These are phyloP conservation scores for Russula abietina DNA, from an alignment of 768 basidiomycete species.

Conservation along the genomic window DNA sequence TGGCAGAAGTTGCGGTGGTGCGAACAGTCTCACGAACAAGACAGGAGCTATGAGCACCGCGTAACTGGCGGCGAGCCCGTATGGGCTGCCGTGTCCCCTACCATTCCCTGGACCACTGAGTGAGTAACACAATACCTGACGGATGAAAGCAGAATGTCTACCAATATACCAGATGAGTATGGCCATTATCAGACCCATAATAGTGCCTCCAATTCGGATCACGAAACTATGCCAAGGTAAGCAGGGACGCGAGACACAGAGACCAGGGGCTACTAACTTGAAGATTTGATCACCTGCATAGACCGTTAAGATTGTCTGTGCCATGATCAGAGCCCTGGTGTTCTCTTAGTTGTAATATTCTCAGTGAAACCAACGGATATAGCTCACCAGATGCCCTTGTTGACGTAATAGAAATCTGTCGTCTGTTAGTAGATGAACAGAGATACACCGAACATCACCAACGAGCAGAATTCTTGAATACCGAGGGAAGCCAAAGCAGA, in stretches of 20 bases:
- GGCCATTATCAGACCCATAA: slow-evolving; percentile 42
- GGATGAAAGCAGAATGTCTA: slow-evolving; percentile 6
- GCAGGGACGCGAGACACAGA: background rate
- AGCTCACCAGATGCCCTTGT: slow-evolving; percentile 44
- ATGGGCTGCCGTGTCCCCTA: slow-evolving; percentile 45
- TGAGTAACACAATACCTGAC: background rate
- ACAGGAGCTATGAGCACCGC: slow-evolving; percentile 44
- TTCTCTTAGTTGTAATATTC: background rate
- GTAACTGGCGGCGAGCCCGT: slow-evolving; percentile 45
- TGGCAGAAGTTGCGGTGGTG: slow-evolving; percentile 37
- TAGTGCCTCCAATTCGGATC: slow-evolving; percentile 42
- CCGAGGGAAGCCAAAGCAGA: slow-evolving; percentile 47
- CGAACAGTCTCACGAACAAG: slow-evolving; percentile 44
- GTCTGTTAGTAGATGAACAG: slow-evolving; percentile 6
- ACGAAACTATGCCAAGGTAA: slow-evolving; percentile 33
- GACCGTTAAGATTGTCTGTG: slow-evolving; percentile 51
- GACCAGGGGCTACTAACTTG: slow-evolving; percentile 32
- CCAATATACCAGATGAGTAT: slow-evolving; percentile 49
- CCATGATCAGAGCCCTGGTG: slow-evolving; percentile 51
- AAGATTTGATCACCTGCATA: slow-evolving; percentile 54
- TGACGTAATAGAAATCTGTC: slow-evolving; percentile 38
- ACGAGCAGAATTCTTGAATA: slow-evolving; percentile 41
- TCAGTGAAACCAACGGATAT: background rate
- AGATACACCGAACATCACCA: slow-evolving; percentile 25
- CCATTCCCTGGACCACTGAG: slow-evolving; percentile 34